Percentiles rank a stretch among this genome's conserved stretches.
phyloP scores from a whole-genome alignment of 2,329 filamentous ascomycete species.

The Xylariaceae sp. region DNA sequence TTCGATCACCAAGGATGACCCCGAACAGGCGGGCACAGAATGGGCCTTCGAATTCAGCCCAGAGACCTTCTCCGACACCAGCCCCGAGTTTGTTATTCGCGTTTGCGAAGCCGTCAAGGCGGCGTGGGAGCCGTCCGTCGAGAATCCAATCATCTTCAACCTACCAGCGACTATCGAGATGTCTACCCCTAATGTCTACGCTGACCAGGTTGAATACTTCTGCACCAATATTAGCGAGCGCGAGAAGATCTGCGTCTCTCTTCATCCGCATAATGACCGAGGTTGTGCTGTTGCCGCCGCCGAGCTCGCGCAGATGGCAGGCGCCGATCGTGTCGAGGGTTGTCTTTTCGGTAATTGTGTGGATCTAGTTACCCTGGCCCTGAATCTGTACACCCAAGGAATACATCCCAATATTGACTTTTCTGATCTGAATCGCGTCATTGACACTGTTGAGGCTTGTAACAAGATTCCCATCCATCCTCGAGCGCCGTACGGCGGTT shows the following conservation, averaged over 20 bases:
- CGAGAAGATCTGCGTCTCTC: constrained; percentile 84
- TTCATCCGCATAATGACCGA: constrained; percentile 95
- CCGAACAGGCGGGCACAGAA: constrained; percentile 60
- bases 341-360: constrained; percentile 95
- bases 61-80: constrained; percentile 89
- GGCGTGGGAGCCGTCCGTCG: constrained; percentile 83
- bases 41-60: constrained; percentile 87
- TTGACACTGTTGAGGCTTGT: constrained; percentile 87
- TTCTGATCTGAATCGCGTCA: constrained; percentile 83
- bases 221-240: constrained; percentile 83
- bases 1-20: constrained; percentile 84
- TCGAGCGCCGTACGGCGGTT: constrained; percentile 87
- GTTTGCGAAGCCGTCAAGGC: constrained; percentile 93
- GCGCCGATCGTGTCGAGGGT: constrained; percentile 91
- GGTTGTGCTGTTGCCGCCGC: constrained; percentile 89
- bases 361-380: constrained; percentile 86
- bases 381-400: constrained; percentile 96
- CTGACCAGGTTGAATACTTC: constrained; percentile 96
- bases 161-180: constrained; percentile 95
- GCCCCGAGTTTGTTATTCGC: constrained; percentile 79
- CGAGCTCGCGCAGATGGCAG: constrained; percentile 94
- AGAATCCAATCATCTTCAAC: constrained; percentile 93
- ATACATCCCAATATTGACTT: constrained; percentile 87
- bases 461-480: constrained; percentile 95
- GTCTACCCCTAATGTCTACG: constrained; percentile 92